Percentiles rank a stretch among this genome's conserved stretches.
Evolutionary conservation across 2,329 filamentous ascomycete genomes (phyloP).

Genomic region (Talaromyces piceae): DNA sequence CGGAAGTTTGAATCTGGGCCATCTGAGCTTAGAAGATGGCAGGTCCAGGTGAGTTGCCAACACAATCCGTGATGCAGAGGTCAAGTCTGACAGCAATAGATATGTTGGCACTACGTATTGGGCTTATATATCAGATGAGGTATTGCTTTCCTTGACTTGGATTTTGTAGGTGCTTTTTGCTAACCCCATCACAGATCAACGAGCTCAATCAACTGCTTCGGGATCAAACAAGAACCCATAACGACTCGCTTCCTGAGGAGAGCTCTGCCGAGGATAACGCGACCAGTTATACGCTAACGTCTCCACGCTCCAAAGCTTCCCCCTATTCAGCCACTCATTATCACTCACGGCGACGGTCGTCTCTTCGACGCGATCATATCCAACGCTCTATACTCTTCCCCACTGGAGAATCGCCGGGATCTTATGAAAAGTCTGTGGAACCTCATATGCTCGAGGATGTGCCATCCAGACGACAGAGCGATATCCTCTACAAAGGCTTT

Average conservation of each 20-base stretch:
- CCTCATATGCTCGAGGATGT: slow-evolving; percentile 36
- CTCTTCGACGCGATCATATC: slow-evolving; percentile 23
- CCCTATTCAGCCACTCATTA: background rate
- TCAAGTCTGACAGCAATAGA: slow-evolving; percentile 18
- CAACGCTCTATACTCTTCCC: slow-evolving; percentile 32
- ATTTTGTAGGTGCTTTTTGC: background rate
- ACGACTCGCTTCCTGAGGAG: slow-evolving; percentile 17
- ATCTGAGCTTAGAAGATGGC: slow-evolving; percentile 37
- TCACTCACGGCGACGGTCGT: slow-evolving; percentile 5
- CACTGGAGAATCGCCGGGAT: slow-evolving; percentile 28
- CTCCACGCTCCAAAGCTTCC: slow-evolving; percentile 2
- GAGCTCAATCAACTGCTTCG: slow-evolving; percentile 38
- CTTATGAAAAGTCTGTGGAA: slow-evolving; percentile 26
- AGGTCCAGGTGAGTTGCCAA: slow-evolving; percentile 23
- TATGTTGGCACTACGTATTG: slow-evolving; percentile 41
- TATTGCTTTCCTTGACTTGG: slow-evolving; percentile 10
- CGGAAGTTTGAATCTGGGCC: slow-evolving; percentile 34
- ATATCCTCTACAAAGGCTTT: slow-evolving; percentile 41
- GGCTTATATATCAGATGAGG: slow-evolving; percentile 40
- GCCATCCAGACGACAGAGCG: slow-evolving; percentile 38
- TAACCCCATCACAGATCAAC: slow-evolving; percentile 30
- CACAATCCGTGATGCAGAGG: background rate
- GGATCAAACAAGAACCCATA: slow-evolving; percentile 33
- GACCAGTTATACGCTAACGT: slow-evolving; percentile 14
- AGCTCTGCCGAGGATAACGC: slow-evolving; percentile 17